Base-by-base conservation (phyloP, 2,329 filamentous ascomycete species). In the Teratosphaeria viscida region DNA sequence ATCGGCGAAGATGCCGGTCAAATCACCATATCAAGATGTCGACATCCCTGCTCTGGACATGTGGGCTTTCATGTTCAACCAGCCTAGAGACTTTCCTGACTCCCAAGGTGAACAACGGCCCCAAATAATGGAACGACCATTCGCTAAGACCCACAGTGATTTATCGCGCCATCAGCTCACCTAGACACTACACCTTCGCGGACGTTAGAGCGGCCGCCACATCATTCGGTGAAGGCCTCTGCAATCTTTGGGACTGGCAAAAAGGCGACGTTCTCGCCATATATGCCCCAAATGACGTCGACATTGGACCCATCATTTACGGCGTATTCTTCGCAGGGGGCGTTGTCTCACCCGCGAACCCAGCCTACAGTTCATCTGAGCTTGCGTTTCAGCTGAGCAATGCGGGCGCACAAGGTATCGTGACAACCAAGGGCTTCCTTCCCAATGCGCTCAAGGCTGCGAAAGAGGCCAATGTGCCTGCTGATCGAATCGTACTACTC, bases 281-380 rank as follows among this genome's bases (percentile, higher is more conserved):
- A 56, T 95, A 87, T 78, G 86, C 89, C 2, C 89, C 91, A 23
- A 96, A 96, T 72, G 85, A 82, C 73, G 87, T 96, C 70, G 92
- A 96, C 72, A 90, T 88, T 0, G 86, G 90, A 0, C 79, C 86
- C 2, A 74, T 91, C 54, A 89, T 84, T 73, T 90, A 89, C 79
- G 92, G 91, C 27, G 81, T 84, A 7, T 84, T 88, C 64, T 96
- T 89, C 88, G 88, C 89, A 0, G 92, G 91, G 43, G 91, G 88
- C 27, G 78, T 89, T 55, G 76, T 89, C 12, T 90, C 87, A n/a
- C 90, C 92, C 0, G 91, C 90, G 2, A 96, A 96, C 70, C 92
- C 91, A 26, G 84, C 86, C 5, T 96, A 96, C 75, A 95, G 88
- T 0, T 82, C 82, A 10, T 84, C 89, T 11, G 92, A 96, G 74